Evolutionary conservation across 2,329 filamentous ascomycete genomes (phyloP), one percentile per base, ranked within the genome.

Genomic region (Didymella arachidicola): DNA sequence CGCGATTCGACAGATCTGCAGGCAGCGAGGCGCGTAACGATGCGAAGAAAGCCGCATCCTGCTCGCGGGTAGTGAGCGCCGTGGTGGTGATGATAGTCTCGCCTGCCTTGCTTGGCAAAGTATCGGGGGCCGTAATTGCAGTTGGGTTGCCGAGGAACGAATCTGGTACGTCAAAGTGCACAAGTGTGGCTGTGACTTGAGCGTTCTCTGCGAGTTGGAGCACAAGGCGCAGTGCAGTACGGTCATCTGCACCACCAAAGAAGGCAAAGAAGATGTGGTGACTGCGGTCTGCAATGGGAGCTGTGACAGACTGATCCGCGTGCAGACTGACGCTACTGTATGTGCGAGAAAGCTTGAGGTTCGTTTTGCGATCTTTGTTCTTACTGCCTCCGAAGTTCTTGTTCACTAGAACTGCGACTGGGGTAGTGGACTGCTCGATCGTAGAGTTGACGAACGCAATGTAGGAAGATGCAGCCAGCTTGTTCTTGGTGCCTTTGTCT

Each of bases 221-320:
- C 3, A 94, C 89, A 25, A 98, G 86, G 1, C 88, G 83, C 0
- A 98, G 82, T 0, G 93, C 93, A 4, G 89, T 86, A 7, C 87
- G 85, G 70, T 97, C 94, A 71, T 99, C 95, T 1, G 82, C 79
- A 8, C 91, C 91, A 18, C 94, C 93, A 59, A 97, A 88, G 78
- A 92, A 98, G 0, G 93, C 90, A 53, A 96, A 82, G 73, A 96
- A 93, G 64, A 98, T 84, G 72, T 94, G 92, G 72, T 96, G 92
- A 34, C 86, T 87, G 60, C 87, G 88, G 68, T 91, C 86, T 6
- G 82, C 80, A 5, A 88, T 82, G 0, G 89, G 86, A 0, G 71
- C 71, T 49, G 84, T 79, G 19, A 84, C 78, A 0, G 83, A 79
- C 11, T 85, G 78, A 52, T 89, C 86, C 64, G 85, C 87, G 60